Base-by-base conservation (phyloP, 306 rosid species). In the Acacia crassicarpa region DNA sequence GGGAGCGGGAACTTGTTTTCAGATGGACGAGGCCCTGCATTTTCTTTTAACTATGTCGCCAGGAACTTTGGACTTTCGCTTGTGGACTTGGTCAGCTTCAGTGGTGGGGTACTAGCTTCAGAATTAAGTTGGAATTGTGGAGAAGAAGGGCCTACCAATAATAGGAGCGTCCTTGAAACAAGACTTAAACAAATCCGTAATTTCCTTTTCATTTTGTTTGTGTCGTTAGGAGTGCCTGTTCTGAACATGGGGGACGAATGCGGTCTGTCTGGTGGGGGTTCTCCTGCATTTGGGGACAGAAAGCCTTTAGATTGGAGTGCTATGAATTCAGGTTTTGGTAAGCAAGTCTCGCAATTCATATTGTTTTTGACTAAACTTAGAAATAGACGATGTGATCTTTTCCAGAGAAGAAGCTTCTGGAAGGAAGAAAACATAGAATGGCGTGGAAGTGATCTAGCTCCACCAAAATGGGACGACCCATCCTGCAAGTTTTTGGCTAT, bases 221-320 rank as follows among this genome's bases (percentile, higher is more conserved):
- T 93, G 86, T 95, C 99, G 27, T 79, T 93, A 78, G 99, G 99
- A 33, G 94, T 93, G 61, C 99, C 98, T 84, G 89, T 95, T 86
- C 92, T 95, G 81, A 91, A 87, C 89, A 93, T 93, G 98, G 97
- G 99, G 82, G 99, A 95, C 44, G 99, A 93, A 82, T 93, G 96
- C 59, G 99, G 97, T 75, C 93, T 86, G 66, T 91, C 95, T 70
- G 77, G 88, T 68, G 92, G 92, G 33, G 98, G 94, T 75, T 93
- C 93, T 33, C 83, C 79, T 66, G 89, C 90, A 73, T 82, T 81
- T 40, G 84, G 77, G 2, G 90, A 77, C 72, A 85, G 88, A 75
- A 89, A 87, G 35, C 79, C 92, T 38, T 89, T 92, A 23, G 89
- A 92, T 58, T 93, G 99, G 99, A 86, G 80, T 66, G 76, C 91